Base-by-base conservation (phyloP, 805 yeast species). In the Cyberlindnera petersonii region DNA sequence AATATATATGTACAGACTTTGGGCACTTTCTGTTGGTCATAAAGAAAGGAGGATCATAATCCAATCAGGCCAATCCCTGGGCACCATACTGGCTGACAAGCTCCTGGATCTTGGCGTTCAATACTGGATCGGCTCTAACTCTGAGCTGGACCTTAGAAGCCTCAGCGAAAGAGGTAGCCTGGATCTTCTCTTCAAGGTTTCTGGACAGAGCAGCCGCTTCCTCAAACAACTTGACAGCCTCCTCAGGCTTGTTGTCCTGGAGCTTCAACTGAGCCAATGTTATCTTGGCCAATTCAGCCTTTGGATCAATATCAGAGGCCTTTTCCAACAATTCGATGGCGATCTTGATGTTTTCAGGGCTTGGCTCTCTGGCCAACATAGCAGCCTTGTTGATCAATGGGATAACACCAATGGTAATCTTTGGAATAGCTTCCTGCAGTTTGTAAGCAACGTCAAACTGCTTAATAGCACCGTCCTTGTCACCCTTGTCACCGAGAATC, bases 351-450 rank as follows among this genome's bases (percentile, higher is more conserved):
- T 59, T 63, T 47, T 63, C 66, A 24, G 61, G 59, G 24, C 58
- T 55, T 46, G 71, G 67, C 48, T 73, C 74, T 59, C 80, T 73
- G 20, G 79, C 76, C 46, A 79, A 65, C 33, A 82, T 66, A 14
- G 89, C 75, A 16, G 98, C 94, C 68, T 87, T 86, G 73, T 89
- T 91, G 46, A 91, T 73, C 59, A 91, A 72, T 41, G 97, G 96
- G 49, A 87, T 71, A 26, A 89, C 89, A 63, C 95, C 96, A 48
- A 88, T 82, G 37, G 85, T 79, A 56, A 79, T 82, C 33, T 72
- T 74, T 37, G 79, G 74, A 50, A 79, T 64, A 35, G 77, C 77
- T 49, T 74, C 76, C 69, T 91, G 97, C 58, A 93, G 72, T 63
- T 85, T 79, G 39, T 80, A 81, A 39, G 98, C 87, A 54, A 77